Evolutionary conservation across 2,329 filamentous ascomycete genomes (phyloP), one percentile per base, ranked within the genome.

Genomic region (Pseudogymnoascus sp.): DNA sequence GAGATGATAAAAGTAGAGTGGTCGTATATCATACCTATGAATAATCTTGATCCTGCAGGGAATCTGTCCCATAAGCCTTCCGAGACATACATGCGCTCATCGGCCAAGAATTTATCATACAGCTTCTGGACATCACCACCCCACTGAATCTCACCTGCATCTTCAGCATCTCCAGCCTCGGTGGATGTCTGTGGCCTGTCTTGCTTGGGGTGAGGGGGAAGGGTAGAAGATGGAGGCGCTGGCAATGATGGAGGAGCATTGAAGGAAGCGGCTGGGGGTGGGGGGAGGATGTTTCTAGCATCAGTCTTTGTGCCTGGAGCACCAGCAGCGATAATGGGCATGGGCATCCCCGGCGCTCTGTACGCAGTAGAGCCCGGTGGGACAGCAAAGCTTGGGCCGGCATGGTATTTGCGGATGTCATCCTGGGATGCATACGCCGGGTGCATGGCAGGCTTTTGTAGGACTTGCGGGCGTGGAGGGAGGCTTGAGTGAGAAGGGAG

Each of bases 21-120:
- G 24, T 63, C 62, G 62, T 46, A 59, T 46, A 37, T 72, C 83
- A 73, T 81, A 91, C 90, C 90, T 73, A 95, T 90, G 72, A 93
- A 93, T 61, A 95, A 81, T 65, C 90, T 82, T 16, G 89, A 92
- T 4, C 88, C 88, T 61, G 86, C 81, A 0, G 90, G 90, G 70
- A 93, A 93, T 66, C 86, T 84, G 70, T 93, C 89, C 90, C 90
- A 93, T 70, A 89, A 86, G 31, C 88, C 89, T 70, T 93, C 89
- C 0, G 85, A 84, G 69, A 91, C 89, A 73, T 91, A 91, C 67
- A 82, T 83, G 65, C 88, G 82, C 75, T 93, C 90, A 68, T 91
- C 86, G 41, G 82, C 80, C 63, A 91, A 77, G 72, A 93, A 93
- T 11, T 83, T 80, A 63, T 92, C 89, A 77, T 90, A 93, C 59